These are phyloP conservation scores for Hericium alpestre DNA, from an alignment of 768 basidiomycete genomes.

Conservation along the genomic window DNA sequence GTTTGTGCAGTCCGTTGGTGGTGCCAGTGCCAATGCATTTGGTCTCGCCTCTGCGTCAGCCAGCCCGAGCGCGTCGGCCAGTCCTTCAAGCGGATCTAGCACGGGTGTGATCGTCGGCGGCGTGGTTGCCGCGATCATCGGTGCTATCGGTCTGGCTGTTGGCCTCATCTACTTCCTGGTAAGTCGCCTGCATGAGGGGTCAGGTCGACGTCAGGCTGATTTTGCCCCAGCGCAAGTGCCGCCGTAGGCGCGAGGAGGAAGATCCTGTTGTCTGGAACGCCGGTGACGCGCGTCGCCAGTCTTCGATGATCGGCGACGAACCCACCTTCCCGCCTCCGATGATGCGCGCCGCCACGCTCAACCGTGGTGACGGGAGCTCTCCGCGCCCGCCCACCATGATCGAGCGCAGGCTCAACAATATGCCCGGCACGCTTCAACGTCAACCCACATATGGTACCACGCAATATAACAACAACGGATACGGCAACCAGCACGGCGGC, in stretches of 20 bases:
- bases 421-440: constrained; percentile 6
- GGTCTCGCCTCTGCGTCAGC: constrained; percentile 1
- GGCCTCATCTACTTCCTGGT: constrained; percentile 27
- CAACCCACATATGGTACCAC: constrained; percentile 4
- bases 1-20: constrained; percentile 1
- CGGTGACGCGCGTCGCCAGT: constrained; percentile 50
- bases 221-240: constrained; percentile 16
- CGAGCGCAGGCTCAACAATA: constrained; percentile 33
- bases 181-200: constrained; percentile 6
- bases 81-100: constrained; percentile 9
- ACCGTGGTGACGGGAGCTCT: constrained; percentile 25
- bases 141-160: constrained; percentile 20
- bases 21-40: background rate
- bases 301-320: constrained; percentile 42
- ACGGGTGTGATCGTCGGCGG: constrained; percentile 24
- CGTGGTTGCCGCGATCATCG: constrained; percentile 25
- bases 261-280: constrained; percentile 36
- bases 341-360: constrained; percentile 11
- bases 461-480: background rate
- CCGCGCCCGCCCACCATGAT: constrained; percentile 60
- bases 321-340: constrained; percentile 24
- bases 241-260: constrained; percentile 22
- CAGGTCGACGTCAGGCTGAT: background rate
- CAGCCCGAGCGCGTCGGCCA: constrained; percentile 1
- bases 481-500: constrained; percentile 2